phyloP scores from a whole-genome alignment of 1,139 yeast genomes.

The Geotrichum cucujoidarum region DNA sequence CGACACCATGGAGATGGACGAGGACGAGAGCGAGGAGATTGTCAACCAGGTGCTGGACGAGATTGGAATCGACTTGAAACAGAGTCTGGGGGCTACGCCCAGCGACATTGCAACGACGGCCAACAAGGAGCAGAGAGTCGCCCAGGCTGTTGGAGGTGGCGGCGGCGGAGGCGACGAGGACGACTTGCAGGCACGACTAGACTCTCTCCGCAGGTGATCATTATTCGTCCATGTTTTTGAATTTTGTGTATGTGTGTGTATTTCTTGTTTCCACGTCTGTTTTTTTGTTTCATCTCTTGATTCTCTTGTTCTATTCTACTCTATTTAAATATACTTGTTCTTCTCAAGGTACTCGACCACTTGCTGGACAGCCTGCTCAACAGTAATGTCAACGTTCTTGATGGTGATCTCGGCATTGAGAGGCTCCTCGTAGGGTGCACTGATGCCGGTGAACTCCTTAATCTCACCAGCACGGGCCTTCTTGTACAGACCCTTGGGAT shows the following conservation, averaged over 20 bases:
- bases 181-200: constrained; percentile 83
- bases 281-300: not conserved
- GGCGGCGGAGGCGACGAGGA: constrained; percentile 52
- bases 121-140: constrained; percentile 41
- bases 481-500: constrained; percentile 93
- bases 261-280: not conserved
- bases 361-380: constrained; percentile 75
- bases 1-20: constrained; percentile 85
- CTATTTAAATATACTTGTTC: constrained; percentile 46
- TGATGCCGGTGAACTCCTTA: constrained; percentile 90
- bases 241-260: not conserved
- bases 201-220: constrained; percentile 68
- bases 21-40: constrained; percentile 89
- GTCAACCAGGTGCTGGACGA: constrained; percentile 91
- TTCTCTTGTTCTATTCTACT: not conserved
- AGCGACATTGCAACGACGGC: constrained; percentile 41
- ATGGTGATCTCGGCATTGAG: constrained; percentile 76
- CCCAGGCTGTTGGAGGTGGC: constrained; percentile 47
- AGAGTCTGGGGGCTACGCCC: constrained; percentile 55
- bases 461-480: constrained; percentile 94
- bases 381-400: constrained; percentile 61
- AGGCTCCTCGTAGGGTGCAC: constrained; percentile 96
- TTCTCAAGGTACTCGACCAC: constrained; percentile 64
- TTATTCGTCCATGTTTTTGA: too few species aligned
- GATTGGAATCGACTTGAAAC: constrained; percentile 83